Percentiles rank a stretch among this genome's conserved stretches.
phyloP scores from a whole-genome alignment of 495 filamentous ascomycete species.

The Tuber indicum region DNA sequence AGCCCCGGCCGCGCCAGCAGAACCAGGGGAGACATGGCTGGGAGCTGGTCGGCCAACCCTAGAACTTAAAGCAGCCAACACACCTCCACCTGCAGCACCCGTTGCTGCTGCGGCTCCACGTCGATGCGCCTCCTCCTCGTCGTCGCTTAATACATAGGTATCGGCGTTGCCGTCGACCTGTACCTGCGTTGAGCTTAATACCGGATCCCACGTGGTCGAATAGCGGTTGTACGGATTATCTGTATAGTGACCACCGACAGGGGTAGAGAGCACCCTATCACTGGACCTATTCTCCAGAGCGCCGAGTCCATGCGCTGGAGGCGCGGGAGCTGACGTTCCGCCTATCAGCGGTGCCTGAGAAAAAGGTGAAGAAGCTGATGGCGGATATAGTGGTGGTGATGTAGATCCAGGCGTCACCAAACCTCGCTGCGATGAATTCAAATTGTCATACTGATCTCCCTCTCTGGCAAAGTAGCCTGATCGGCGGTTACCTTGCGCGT shows the following conservation, averaged over 20 bases:
- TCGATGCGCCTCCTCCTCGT: slow-evolving; percentile 27
- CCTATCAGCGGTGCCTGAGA: slow-evolving; percentile 1
- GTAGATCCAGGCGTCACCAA: background rate
- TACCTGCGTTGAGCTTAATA: slow-evolving; percentile 25
- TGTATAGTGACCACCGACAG: slow-evolving; percentile 38
- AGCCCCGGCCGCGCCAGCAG: background rate
- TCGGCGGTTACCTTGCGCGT: background rate
- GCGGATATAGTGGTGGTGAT: slow-evolving; percentile 7
- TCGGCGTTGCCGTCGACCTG: slow-evolving; percentile 22
- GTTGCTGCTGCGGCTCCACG: slow-evolving; percentile 2
- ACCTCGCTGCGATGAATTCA: background rate
- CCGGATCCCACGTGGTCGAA: slow-evolving; percentile 39
- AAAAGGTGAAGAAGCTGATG: slow-evolving; percentile 8
- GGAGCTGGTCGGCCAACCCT: background rate
- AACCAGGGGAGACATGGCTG: background rate
- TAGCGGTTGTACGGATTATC: slow-evolving; percentile 39
- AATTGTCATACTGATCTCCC: background rate
- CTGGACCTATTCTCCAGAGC: slow-evolving; percentile 2
- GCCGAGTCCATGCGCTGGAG: slow-evolving; percentile 11
- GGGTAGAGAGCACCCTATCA: slow-evolving; percentile 27
- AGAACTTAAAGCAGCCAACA: slow-evolving; percentile 4
- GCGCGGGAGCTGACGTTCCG: background rate
- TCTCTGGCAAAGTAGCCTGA: background rate
- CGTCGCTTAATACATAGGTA: slow-evolving; percentile 31
- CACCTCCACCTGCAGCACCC: slow-evolving; percentile 8